phyloP scores from a whole-genome alignment of 306 rosid species.

The Adenanthera pavonina region DNA sequence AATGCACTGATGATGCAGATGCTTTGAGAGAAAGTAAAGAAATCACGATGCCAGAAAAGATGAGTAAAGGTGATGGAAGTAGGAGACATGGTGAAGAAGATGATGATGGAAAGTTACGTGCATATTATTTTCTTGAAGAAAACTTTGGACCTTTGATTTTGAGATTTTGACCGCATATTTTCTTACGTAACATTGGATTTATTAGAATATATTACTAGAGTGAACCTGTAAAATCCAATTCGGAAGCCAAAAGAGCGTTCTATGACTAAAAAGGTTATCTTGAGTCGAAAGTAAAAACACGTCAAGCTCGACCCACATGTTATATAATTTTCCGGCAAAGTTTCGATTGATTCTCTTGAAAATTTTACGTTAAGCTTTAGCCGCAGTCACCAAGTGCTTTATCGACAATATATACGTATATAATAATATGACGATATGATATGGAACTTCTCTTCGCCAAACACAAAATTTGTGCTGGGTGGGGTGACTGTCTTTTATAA shows the following conservation, averaged over 20 bases:
- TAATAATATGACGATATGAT: not conserved
- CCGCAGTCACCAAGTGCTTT: constrained; percentile 11
- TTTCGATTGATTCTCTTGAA: constrained; percentile 9
- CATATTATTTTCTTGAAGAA: not conserved
- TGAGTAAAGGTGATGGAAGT: not conserved
- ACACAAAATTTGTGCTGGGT: not conserved
- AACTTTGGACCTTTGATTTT: not conserved
- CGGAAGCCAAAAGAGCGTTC: not conserved
- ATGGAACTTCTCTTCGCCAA: not conserved
- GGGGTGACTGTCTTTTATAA: constrained; percentile 26
- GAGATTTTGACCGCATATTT: not conserved
- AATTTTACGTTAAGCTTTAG: constrained; percentile 6
- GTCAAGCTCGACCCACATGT: constrained; percentile 27
- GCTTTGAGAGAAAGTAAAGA: constrained; percentile 4
- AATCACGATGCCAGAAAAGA: constrained; percentile 7
- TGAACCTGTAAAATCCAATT: not conserved
- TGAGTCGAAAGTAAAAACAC: constrained; percentile 18
- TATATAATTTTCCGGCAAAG: constrained; percentile 6
- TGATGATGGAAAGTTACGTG: not conserved
- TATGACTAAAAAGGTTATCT: constrained; percentile 1
- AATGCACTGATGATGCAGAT: not conserved
- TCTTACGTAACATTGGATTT: no score
- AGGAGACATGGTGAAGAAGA: not conserved
- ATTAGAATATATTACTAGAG: not conserved
- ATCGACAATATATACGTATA: not conserved